A percentile compares a stretch with the other conserved stretches of the same genome.
Evolutionary conservation across 805 yeast species (phyloP).

Genomic region (Schizosaccharomyces osmophilus): DNA sequence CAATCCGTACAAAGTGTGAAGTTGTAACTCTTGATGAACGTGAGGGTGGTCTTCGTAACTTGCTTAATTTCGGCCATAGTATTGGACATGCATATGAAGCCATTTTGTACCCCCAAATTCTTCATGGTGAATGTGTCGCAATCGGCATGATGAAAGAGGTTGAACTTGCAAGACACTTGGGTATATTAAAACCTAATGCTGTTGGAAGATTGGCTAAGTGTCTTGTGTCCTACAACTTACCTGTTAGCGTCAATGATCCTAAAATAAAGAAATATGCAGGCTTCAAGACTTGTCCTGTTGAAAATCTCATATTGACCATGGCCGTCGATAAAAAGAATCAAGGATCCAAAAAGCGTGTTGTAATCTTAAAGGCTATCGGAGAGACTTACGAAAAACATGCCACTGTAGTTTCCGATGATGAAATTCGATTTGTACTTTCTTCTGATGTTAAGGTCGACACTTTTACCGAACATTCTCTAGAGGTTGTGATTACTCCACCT

Average conservation of each 20-base stretch:
- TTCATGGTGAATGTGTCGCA: slow-evolving; percentile 98
- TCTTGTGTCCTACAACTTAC: slow-evolving; percentile 64
- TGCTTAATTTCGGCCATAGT: slow-evolving; percentile 85
- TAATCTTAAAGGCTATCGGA: slow-evolving; percentile 62
- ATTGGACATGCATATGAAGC: slow-evolving; percentile 98
- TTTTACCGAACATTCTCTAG: slow-evolving; percentile 13
- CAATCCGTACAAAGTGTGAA: slow-evolving; percentile 73
- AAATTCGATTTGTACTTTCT: slow-evolving; percentile 55
- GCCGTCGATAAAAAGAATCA: slow-evolving; percentile 90
- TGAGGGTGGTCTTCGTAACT: slow-evolving; percentile 78
- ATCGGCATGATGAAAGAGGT: slow-evolving; percentile 88
- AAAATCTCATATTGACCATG: slow-evolving; percentile 56
- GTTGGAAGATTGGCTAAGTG: slow-evolving; percentile 75
- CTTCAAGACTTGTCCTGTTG: slow-evolving; percentile 52
- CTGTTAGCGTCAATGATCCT: slow-evolving; percentile 52
- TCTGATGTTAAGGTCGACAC: slow-evolving; percentile 44
- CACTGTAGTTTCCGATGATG: slow-evolving; percentile 57
- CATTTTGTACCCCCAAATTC: slow-evolving; percentile 80
- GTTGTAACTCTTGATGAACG: slow-evolving; percentile 88
- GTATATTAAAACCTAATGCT: slow-evolving; percentile 72
- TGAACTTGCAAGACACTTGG: slow-evolving; percentile 76
- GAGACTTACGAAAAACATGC: slow-evolving; percentile 75
- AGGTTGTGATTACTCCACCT: slow-evolving; percentile 51
- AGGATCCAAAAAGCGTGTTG: slow-evolving; percentile 73
- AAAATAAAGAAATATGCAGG: slow-evolving; percentile 43